A percentile compares a stretch with the other conserved stretches of the same genome.
phyloP scores from a whole-genome alignment of 164 flowering plant genomes.

The Paratinospora sagittata region DNA sequence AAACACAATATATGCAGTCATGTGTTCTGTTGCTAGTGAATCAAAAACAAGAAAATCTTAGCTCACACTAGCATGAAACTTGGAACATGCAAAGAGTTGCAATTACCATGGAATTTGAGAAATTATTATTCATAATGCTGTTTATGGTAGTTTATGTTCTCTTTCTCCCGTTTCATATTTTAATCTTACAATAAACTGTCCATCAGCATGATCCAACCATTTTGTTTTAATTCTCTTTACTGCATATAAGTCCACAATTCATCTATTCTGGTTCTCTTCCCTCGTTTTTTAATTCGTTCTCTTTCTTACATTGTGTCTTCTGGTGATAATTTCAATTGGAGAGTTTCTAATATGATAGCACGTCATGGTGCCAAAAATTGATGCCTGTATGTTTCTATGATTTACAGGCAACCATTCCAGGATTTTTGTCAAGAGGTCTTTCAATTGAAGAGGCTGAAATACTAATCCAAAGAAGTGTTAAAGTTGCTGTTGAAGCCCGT shows the following conservation, averaged over 20 bases:
- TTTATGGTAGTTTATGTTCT: no score
- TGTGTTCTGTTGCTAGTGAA: neutral
- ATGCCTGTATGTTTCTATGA: neutral
- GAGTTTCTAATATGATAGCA: neutral
- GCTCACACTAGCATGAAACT: neutral
- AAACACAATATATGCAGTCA: neutral
- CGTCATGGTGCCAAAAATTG: neutral
- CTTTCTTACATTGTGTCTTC: neutral
- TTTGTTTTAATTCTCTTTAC: no score
- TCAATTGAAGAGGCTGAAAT: conserved; percentile 57
- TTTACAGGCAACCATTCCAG: conserved; percentile 74
- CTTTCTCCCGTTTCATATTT: no score
- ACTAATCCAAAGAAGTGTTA: conserved; percentile 57
- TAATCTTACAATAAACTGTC: no score
- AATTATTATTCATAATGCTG: neutral
- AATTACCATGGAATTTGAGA: neutral
- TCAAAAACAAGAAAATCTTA: neutral
- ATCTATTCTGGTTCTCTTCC: neutral
- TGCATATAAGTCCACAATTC: neutral
- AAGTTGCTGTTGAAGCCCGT: conserved; percentile 71
- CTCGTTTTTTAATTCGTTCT: no score
- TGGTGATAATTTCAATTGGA: neutral
- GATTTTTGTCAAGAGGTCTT: conserved; percentile 69
- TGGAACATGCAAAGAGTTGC: neutral
- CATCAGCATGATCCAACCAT: no score